phyloP scores from a whole-genome alignment of 2,329 filamentous ascomycete genomes.

The Xylaria sp. region DNA sequence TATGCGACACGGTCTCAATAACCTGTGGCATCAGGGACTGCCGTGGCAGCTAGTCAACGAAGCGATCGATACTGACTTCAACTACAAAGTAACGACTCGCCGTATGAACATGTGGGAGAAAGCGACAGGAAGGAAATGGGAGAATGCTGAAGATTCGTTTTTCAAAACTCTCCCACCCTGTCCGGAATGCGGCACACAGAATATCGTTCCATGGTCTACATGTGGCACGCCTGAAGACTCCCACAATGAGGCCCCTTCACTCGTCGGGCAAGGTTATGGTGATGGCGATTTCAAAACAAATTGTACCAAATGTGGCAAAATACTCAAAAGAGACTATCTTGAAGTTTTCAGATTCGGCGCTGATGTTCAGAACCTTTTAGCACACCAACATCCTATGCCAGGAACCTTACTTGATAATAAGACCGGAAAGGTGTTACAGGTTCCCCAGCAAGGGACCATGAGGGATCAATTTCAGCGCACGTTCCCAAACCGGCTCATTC shows the following conservation, averaged over 20 bases:
- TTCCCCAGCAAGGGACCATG: slow-evolving; percentile 36
- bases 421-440: slow-evolving; percentile 59
- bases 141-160: slow-evolving; percentile 63
- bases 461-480: slow-evolving; percentile 50
- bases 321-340: slow-evolving; percentile 67
- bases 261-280: slow-evolving; percentile 67
- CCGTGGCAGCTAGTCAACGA: slow-evolving; percentile 71
- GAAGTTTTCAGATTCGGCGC: slow-evolving; percentile 69
- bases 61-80: slow-evolving; percentile 68
- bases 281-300: slow-evolving; percentile 62
- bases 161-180: slow-evolving; percentile 62
- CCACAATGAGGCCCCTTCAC: slow-evolving; percentile 49
- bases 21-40: slow-evolving; percentile 70
- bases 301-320: slow-evolving; percentile 63
- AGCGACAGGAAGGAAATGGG: slow-evolving; percentile 65
- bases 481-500: slow-evolving; percentile 70
- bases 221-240: slow-evolving; percentile 53
- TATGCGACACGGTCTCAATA: slow-evolving; percentile 64
- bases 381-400: slow-evolving; percentile 66
- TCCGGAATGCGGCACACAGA: slow-evolving; percentile 59
- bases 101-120: slow-evolving; percentile 59
- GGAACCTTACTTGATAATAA: slow-evolving; percentile 70
- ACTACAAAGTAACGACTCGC: slow-evolving; percentile 60
- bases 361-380: slow-evolving; percentile 63
- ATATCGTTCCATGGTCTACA: slow-evolving; percentile 70